Evolutionary conservation across 441 rosid genomes (phyloP), one percentile per base, ranked within the genome.

Genomic region (Croton laevigatus): DNA sequence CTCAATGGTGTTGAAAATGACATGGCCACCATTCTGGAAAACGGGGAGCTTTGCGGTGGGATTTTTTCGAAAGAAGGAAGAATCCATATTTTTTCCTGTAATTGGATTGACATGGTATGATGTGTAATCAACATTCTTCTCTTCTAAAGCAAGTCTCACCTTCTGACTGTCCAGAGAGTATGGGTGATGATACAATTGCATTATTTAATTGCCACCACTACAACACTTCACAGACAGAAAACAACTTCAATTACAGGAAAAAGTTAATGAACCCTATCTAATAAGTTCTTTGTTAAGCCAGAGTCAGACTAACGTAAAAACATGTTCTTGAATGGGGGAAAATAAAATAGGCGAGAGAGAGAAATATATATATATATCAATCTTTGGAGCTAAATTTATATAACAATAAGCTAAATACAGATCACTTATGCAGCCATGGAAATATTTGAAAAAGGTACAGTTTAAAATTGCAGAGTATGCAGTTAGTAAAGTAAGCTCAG

Each of bases 181-280:
- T 4, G 95, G 98, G 75, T 93, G 98, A 76, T 90, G 97, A 85
- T 90, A 90, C 55, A 93, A 85, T 79, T 90, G 98, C 97, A 93
- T 90, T 76, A 68, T 79, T 79, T 65, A 54, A 23, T 55, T 19
- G 36, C 49, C 77, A 63, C 53, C 9, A 12, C 16, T 23, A 46
- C 23, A 63, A 45, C 51, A 46, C 51, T 27, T 27, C 1, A 27
- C 32, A 27, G 32, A 40, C 7, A 40, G 1, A 40, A 40, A 44
- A 19, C 14, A 22, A 23, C 22, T 60, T 8, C n/a, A 60, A 37
- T 27, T 1, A 27, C 8, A 34, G 32, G 11, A 34, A 34, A 37
- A 52, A 16, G 19, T 19, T 0, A 19, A 27, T 38, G n/a, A 3
- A 19, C 57, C 58, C 54, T 13, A 46, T 46, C 57, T 46, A 27